phyloP scores from a whole-genome alignment of 176 grass and related monocot genomes.

The Thinopyrum elongatum region DNA sequence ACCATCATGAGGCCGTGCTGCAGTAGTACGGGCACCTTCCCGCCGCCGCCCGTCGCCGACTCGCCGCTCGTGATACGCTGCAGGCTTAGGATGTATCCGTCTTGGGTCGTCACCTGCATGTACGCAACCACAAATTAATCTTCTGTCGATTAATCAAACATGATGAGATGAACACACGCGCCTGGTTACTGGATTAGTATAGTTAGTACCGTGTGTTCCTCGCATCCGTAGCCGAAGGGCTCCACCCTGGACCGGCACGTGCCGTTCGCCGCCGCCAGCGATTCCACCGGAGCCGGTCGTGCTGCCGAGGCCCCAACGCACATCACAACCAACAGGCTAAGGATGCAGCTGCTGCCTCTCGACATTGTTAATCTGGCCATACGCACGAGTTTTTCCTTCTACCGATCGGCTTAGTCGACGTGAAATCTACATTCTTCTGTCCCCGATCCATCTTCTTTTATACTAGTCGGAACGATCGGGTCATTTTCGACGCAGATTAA shows the following conservation, averaged over 20 bases:
- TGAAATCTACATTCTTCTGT: neutral
- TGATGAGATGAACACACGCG: neutral
- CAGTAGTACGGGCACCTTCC: constrained; percentile 39
- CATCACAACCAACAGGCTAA: constrained; percentile 1
- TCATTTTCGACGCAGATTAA: constrained; percentile 22
- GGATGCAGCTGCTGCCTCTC: neutral
- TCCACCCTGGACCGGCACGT: constrained; percentile 39
- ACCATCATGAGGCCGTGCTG: constrained; percentile 62
- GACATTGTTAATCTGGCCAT: neutral
- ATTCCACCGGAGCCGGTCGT: neutral
- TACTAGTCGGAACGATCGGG: neutral
- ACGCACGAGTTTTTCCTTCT: neutral
- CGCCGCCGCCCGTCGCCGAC: neutral
- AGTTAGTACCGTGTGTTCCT: constrained; percentile 41
- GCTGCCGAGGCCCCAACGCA: neutral
- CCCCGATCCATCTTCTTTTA: constrained; percentile 10
- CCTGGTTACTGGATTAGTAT: neutral
- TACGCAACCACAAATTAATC: neutral
- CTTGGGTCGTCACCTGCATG: constrained; percentile 46
- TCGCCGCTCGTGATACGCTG: constrained; percentile 38
- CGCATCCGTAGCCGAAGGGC: constrained; percentile 41
- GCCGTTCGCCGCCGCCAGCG: constrained; percentile 10
- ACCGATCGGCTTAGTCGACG: neutral
- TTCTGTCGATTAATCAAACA: neutral
- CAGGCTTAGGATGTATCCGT: constrained; percentile 61